These are phyloP conservation scores for Nothopassalora personata DNA, from an alignment of 2,329 filamentous ascomycete species.

Conservation along the genomic window DNA sequence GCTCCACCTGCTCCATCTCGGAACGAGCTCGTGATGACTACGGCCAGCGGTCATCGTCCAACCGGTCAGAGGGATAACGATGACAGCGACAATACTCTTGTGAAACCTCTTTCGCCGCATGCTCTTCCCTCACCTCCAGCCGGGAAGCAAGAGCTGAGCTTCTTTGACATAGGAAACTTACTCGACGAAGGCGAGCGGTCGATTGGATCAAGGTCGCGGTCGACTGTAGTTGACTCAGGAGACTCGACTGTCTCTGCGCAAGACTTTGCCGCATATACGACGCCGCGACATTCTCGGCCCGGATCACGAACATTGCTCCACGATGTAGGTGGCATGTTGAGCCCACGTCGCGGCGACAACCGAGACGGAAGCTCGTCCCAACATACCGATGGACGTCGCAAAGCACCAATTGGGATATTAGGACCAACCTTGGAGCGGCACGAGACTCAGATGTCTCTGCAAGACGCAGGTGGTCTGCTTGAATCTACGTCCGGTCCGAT, in stretches of 20 bases:
- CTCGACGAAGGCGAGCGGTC: constrained; percentile 50
- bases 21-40: neutral
- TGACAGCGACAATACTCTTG: constrained; percentile 15
- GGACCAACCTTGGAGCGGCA: constrained; percentile 26
- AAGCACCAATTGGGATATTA: constrained; percentile 24
- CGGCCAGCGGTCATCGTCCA: neutral
- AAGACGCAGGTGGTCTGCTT: constrained; percentile 32
- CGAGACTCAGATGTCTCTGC: constrained; percentile 27
- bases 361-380: constrained; percentile 5
- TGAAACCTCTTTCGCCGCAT: constrained; percentile 5
- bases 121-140: constrained; percentile 18
- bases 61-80: constrained; percentile 4
- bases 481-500: neutral
- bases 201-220: constrained; percentile 17
- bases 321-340: constrained; percentile 31
- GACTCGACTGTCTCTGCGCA: constrained; percentile 32
- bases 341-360: constrained; percentile 7
- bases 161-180: constrained; percentile 79
- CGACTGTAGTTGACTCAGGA: constrained; percentile 61
- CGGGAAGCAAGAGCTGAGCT: constrained; percentile 52
- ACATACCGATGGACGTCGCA: constrained; percentile 4
- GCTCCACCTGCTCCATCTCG: constrained; percentile 34
- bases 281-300: constrained; percentile 19
- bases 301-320: constrained; percentile 30
- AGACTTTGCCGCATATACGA: constrained; percentile 36